These are phyloP conservation scores for Eutrema heterophyllum DNA, from an alignment of 345 rosid species.

Conservation along the genomic window DNA sequence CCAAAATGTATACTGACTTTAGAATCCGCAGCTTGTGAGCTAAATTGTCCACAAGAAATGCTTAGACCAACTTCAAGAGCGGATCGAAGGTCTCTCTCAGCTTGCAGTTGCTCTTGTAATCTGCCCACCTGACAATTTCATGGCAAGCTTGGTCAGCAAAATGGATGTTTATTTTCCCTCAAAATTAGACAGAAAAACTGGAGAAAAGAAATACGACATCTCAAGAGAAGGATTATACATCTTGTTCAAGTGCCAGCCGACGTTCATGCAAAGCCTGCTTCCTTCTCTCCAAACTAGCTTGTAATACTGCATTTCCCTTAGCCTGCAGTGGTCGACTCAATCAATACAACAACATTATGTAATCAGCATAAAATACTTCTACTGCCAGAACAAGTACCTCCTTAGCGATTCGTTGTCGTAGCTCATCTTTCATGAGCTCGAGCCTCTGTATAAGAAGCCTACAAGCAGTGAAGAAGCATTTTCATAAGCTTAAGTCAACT, in stretches of 20 bases:
- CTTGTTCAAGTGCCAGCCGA: constrained; percentile 98
- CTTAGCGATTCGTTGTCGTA: constrained; percentile 91
- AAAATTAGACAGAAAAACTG: neutral
- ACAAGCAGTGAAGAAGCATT: constrained; percentile 17
- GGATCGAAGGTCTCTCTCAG: constrained; percentile 95
- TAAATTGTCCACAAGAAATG: constrained; percentile 86
- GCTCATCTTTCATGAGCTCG: constrained; percentile 89
- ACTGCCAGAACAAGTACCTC: constrained; percentile 53
- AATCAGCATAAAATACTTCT: neutral
- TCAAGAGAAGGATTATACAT: constrained; percentile 45
- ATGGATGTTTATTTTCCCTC: neutral
- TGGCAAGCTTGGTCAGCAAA: constrained; percentile 5
- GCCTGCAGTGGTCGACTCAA: constrained; percentile 45
- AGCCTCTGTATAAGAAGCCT: constrained; percentile 97
- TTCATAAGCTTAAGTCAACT: neutral
- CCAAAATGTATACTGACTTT: constrained; percentile 50
- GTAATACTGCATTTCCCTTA: constrained; percentile 93
- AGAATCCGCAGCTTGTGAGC: constrained; percentile 83
- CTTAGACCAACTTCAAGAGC: constrained; percentile 98
- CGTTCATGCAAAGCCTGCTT: constrained; percentile 99
- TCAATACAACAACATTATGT: constrained; percentile 24
- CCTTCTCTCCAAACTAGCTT: constrained; percentile 97
- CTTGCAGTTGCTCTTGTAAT: constrained; percentile 96
- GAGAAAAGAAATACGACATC: constrained; percentile 4
- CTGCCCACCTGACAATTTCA: constrained; percentile 60